Evolutionary conservation across 2,329 filamentous ascomycete genomes (phyloP).

Genomic region (Allantophomopsis lycopodina): DNA sequence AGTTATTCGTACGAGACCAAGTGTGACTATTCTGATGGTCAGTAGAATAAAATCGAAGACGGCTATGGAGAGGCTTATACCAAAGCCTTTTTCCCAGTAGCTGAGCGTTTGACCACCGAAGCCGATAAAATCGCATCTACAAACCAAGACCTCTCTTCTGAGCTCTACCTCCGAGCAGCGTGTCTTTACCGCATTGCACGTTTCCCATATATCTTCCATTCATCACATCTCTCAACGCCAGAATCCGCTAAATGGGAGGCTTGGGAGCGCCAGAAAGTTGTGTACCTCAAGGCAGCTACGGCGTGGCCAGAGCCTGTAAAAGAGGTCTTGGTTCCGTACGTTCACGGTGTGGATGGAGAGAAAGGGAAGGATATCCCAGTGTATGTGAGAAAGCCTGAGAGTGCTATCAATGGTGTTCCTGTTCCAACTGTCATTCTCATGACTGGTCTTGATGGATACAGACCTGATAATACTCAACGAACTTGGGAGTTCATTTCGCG

Average conservation of each 20-base stretch:
- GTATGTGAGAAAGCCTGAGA: conserved; percentile 46
- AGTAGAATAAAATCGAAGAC: conserved; percentile 43
- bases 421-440: conserved; percentile 39
- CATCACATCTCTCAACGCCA: conserved; percentile 20
- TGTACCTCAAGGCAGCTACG: conserved; percentile 41
- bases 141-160: conserved; percentile 37
- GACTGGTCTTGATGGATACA: conserved; percentile 48
- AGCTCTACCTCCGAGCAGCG: conserved; percentile 55
- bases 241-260: conserved; percentile 38
- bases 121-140: conserved; percentile 34
- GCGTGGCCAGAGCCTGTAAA: conserved; percentile 42
- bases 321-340: conserved; percentile 49
- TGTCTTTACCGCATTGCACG: conserved; percentile 61
- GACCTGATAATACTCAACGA: conserved; percentile 47
- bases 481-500: conserved; percentile 46
- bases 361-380: conserved; percentile 46
- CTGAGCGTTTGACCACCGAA: conserved; percentile 36
- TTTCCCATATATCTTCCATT: conserved; percentile 43
- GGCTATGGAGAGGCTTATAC: conserved; percentile 54
- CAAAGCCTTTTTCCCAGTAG: conserved; percentile 44
- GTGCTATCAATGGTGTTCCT: conserved; percentile 20
- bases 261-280: conserved; percentile 51
- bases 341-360: conserved; percentile 23
- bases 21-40: conserved; percentile 1
- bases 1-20: conserved; percentile 3